These are phyloP conservation scores for Kregervanrija delftensis DNA, from an alignment of 805 yeast genomes.

Conservation along the genomic window DNA sequence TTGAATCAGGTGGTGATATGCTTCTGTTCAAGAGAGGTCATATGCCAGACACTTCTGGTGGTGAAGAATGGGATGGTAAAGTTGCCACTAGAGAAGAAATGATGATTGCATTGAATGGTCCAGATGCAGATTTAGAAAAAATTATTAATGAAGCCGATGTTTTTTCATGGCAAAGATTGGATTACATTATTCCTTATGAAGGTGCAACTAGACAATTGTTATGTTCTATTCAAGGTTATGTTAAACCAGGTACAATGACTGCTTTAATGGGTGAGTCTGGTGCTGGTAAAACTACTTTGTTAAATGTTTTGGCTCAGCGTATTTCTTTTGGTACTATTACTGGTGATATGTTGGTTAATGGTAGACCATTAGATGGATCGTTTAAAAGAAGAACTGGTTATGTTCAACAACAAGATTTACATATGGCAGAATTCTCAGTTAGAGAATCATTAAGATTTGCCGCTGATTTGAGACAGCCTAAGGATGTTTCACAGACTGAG, in stretches of 20 bases:
- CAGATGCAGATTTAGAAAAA: slow-evolving; percentile 29
- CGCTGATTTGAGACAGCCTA: slow-evolving; percentile 43
- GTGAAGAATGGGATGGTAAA: slow-evolving; percentile 37
- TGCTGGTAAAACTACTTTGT: slow-evolving; percentile 54
- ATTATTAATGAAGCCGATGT: slow-evolving; percentile 43
- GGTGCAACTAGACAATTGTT: slow-evolving; percentile 36
- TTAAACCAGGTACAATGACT: slow-evolving; percentile 48
- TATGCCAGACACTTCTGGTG: slow-evolving; percentile 22
- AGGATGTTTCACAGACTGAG: slow-evolving; percentile 30
- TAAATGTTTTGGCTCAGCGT: slow-evolving; percentile 48
- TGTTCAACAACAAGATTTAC: slow-evolving; percentile 51
- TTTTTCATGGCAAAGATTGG: slow-evolving; percentile 58
- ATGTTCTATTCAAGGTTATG: slow-evolving; percentile 36
- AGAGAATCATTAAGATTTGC: slow-evolving; percentile 43
- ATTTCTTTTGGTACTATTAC: slow-evolving; percentile 44
- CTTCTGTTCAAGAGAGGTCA: slow-evolving; percentile 38
- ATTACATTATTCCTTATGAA: slow-evolving; percentile 47
- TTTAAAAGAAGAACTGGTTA: slow-evolving; percentile 49
- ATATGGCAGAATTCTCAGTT: slow-evolving; percentile 44
- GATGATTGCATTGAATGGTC: slow-evolving; percentile 23
- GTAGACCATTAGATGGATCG: slow-evolving; percentile 41
- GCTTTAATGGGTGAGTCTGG: slow-evolving; percentile 61
- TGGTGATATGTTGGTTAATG: slow-evolving; percentile 52
- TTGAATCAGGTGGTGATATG: slow-evolving; percentile 29
- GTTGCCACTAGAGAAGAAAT: slow-evolving; percentile 25